Evolutionary conservation across 768 basidiomycete species (phyloP), one percentile per base, ranked within the genome.

Genomic region (Hysterangium stoloniferum): DNA sequence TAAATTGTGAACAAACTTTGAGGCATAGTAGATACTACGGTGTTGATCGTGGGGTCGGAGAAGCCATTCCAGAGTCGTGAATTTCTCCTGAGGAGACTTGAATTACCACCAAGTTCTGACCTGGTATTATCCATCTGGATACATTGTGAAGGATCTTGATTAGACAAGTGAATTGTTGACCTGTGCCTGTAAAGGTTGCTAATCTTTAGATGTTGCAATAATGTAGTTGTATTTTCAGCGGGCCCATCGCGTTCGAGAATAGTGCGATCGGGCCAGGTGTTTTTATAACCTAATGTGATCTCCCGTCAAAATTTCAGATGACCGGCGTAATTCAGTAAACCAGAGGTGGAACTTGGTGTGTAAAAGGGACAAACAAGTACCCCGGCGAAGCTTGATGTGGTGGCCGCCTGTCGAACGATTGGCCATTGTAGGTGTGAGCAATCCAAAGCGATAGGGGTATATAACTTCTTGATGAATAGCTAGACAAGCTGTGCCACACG

Each of bases 211-310:
- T n/a, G n/a, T n/a, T n/a, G n/a, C n/a, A n/a, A 11, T 12, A 11
- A 9, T 41, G 9, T 9, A 9, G 8, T 41, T 20, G 11, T 22
- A 41, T 11, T 8, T 12, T 41, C 9, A 11, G 22, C 20, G 12
- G 38, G 38, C 38, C 38, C 38, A 22, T 41, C 38, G 38, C 38
- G 12, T 41, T 41, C 38, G 38, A 41, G 38, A 11, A 41, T 20
- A 20, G 38, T 41, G 38, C 9, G 38, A 12, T 8, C 9, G 17
- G 17, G 33, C 11, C 33, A 17, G 17, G 33, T 17, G 17, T 34
- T 34, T 17, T 34, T 17, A 9, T 34, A 41, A 22, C 38, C 38
- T n/a, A n/a, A 41, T 41, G 12, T 9, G 33, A 9, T 34, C 33
- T 9, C 9, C 17, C 33, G 9, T 17, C 33, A 9, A 34, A 9